phyloP scores from a whole-genome alignment of 768 basidiomycete genomes.

The Lactarius hatsudake region DNA sequence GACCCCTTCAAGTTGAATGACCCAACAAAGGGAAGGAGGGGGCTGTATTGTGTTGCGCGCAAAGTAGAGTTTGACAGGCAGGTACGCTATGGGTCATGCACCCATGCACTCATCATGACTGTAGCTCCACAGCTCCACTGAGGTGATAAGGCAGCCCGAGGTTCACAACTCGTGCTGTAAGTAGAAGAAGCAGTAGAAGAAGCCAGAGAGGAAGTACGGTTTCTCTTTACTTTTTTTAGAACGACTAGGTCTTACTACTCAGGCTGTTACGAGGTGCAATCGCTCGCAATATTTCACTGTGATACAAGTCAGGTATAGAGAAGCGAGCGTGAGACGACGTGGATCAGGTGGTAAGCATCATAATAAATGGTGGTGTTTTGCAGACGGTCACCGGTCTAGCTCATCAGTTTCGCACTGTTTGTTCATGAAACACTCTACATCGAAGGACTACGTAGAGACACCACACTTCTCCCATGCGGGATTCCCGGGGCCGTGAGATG shows the following conservation, averaged over 20 bases:
- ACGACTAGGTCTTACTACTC: neutral
- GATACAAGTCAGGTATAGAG: neutral
- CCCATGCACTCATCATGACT: too few species aligned
- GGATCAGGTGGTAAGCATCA: neutral
- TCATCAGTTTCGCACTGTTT: neutral
- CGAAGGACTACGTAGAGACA: neutral
- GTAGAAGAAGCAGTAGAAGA: too few species aligned
- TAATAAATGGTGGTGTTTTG: neutral
- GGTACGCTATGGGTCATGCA: neutral
- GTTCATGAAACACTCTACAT: neutral
- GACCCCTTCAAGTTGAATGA: neutral
- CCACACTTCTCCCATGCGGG: neutral
- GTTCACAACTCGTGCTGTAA: neutral
- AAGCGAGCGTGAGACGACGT: neutral
- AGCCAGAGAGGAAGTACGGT: neutral
- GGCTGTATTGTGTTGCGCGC: neutral
- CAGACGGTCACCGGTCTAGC: too few species aligned
- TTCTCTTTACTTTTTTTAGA: neutral
- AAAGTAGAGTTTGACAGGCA: neutral
- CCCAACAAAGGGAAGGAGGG: neutral
- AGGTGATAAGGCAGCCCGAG: neutral
- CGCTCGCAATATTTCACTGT: neutral
- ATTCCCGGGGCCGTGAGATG: neutral
- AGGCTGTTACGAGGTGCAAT: neutral
- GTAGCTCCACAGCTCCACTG: neutral